A percentile compares a stretch with the other conserved stretches of the same genome.
Conservation (phyloP, 2,329 filamentous ascomycete genomes). For the Xenoacremonium recifei region DNA sequence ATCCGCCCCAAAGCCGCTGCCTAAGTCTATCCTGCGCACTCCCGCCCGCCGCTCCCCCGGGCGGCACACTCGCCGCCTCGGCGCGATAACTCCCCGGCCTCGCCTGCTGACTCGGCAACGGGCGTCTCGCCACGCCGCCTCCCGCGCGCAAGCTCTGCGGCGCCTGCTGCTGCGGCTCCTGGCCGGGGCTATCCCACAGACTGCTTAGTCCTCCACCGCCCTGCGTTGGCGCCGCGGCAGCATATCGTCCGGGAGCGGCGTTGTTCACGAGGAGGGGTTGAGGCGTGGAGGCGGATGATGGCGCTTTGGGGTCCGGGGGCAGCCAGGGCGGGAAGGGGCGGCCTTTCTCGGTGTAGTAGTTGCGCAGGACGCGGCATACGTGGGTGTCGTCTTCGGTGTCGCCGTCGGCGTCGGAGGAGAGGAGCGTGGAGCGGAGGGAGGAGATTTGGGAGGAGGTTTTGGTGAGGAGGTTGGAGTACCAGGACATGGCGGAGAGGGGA, state of each 20-base stretch:
- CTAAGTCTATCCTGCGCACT: conserved; percentile 81
- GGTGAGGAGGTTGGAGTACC: conserved; percentile 73
- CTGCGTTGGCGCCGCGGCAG: conserved; percentile 38
- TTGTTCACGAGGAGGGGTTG: conserved; percentile 51
- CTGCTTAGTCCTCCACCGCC: conserved; percentile 46
- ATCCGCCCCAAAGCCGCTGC: conserved; percentile 69
- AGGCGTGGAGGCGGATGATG: conserved; percentile 54
- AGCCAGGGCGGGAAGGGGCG: conserved; percentile 82
- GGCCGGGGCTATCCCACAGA: conserved; percentile 53
- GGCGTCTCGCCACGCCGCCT: conserved; percentile 43
- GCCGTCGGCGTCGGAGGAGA: conserved; percentile 64
- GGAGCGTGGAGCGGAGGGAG: conserved; percentile 67
- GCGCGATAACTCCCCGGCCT: conserved; percentile 67
- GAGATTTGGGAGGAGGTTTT: conserved; percentile 65
- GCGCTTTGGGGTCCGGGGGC: conserved; percentile 76
- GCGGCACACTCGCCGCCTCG: conserved; percentile 26
- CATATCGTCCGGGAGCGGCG: conserved; percentile 56
- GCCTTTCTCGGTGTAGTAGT: conserved; percentile 89
- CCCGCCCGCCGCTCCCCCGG: conserved; percentile 38
- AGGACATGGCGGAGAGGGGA: conserved; percentile 44
- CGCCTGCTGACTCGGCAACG: conserved; percentile 73
- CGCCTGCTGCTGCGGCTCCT: conserved; percentile 27
- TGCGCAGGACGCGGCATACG: conserved; percentile 87
- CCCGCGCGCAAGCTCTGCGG: conserved; percentile 42
- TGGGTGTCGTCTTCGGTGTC: conserved; percentile 89